Evolutionary conservation across 306 rosid genomes (phyloP), one percentile per base, ranked within the genome.

Genomic region (Prunus padus): DNA sequence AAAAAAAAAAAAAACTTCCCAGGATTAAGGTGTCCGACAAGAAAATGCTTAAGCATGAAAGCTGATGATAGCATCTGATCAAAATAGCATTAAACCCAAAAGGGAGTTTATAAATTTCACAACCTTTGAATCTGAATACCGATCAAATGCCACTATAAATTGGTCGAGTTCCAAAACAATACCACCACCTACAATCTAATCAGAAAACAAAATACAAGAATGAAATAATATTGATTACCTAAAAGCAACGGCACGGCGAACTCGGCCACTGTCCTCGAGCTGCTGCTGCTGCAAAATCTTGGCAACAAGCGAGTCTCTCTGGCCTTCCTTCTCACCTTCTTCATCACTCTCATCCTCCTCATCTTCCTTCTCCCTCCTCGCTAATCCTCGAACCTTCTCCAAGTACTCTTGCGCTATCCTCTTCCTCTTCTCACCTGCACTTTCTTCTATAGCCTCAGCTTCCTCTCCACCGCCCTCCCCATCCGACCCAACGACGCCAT

Each of bases 241-340:
- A 2, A 92, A 88, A 47, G 97, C 97, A 71, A 95, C 83, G 59
- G 80, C 77, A 78, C 91, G 86, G 40, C 99, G 82, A 11, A 88
- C 78, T 11, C 97, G 88, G 5, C 99, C 99, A 15, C 92, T 92
- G 69, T 95, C 97, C 71, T 92, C 97, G 4, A 86, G 90, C 66
- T 90, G 97, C 51, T 92, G 93, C 87, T 90, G 89, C 61, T 88
- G 81, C 82, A 95, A 67, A 54, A 77, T 85, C 87, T 83, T 76
- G 5, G 93, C 91, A 2, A 92, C 78, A n/a, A 90, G 88, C 5
- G 97, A 89, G 65, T 95, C 97, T 25, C 83, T 88, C 14, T 76
- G 85, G 0, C 92, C 98, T 28, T 87, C 91, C 47, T 72, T 60
- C 4, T 60, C 85, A 0, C 69, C 67, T 56, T 45, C 85, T 6